These are phyloP conservation scores for Starmera caribaea DNA, from an alignment of 805 yeast genomes.

Conservation along the genomic window DNA sequence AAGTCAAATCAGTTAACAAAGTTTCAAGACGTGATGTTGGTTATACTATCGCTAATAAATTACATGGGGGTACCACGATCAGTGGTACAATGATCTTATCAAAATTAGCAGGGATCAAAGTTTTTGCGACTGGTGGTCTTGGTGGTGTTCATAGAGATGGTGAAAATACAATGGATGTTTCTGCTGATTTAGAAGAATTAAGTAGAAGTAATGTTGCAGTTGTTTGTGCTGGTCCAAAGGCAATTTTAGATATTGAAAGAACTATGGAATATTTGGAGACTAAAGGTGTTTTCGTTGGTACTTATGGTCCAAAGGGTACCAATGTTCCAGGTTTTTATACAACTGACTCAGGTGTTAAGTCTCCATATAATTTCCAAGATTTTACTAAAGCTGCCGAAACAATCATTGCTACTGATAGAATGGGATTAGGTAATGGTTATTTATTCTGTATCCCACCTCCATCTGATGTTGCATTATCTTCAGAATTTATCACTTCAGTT, in stretches of 20 bases:
- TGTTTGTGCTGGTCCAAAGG: slow-evolving; percentile 89
- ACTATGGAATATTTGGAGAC: slow-evolving; percentile 86
- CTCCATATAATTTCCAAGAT: slow-evolving; percentile 55
- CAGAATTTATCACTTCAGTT: slow-evolving; percentile 39
- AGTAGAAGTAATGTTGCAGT: slow-evolving; percentile 79
- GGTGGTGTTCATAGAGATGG: slow-evolving; percentile 89
- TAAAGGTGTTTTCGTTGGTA: slow-evolving; percentile 80
- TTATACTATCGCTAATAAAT: slow-evolving; percentile 47
- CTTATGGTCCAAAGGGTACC: slow-evolving; percentile 42
- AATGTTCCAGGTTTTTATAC: slow-evolving; percentile 77
- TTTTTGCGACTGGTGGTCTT: slow-evolving; percentile 88
- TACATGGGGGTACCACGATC: slow-evolving; percentile 85
- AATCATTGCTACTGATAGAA: slow-evolving; percentile 35
- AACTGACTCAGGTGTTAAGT: slow-evolving; percentile 59
- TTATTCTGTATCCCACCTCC: slow-evolving; percentile 85
- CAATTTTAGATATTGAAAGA: slow-evolving; percentile 68
- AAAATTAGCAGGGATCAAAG: slow-evolving; percentile 62
- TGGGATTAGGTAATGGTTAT: slow-evolving; percentile 56
- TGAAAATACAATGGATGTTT: slow-evolving; percentile 64
- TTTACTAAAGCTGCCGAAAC: slow-evolving; percentile 54
- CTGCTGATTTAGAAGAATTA: slow-evolving; percentile 82
- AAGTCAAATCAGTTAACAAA: slow-evolving; percentile 33
- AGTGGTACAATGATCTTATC: slow-evolving; percentile 84
- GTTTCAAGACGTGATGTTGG: slow-evolving; percentile 79
- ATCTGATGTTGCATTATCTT: slow-evolving; percentile 43